Base-by-base conservation (phyloP, 306 rosid species). In the Dryas drummondii region DNA sequence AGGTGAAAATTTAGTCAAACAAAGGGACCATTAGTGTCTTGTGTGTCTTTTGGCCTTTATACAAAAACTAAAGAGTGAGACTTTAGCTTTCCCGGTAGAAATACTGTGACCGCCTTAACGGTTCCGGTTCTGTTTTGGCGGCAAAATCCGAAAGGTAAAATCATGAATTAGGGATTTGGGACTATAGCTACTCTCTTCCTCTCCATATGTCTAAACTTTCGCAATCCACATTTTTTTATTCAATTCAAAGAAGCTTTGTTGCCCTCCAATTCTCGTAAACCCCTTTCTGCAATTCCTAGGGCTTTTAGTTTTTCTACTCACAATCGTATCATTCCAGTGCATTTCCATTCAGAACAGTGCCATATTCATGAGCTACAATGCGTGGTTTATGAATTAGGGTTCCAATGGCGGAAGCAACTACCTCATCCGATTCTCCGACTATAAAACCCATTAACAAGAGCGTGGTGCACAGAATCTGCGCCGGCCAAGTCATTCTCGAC, bases 401-500 rank as follows among this genome's bases (percentile, higher is more conserved):
- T 74, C n/a, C 71, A 14, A 79, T 84, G 89, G 37, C 37, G 3
- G 86, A 80, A 66, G 76, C 78, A 17, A 71, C 82, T 15, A 78
- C 76, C 78, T 63, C 84, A 12, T 79, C 49, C 16, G 90, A 86
- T 76, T 80, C 88, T 8, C 84, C 83, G 16, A 57, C 66, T 0
- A 91, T 90, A 60, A 92, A 85, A 68, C 92, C 96, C 1, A 94
- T 94, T 12, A 86, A 80, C 61, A 94, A 89, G 70, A 83, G 85
- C 70, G 86, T 81, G 60, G 90, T 90, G 66, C 93, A 94, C 84
- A 74, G 93, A 76, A 94, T 94, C 71, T 91, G 97, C 75, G 79
- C 98, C 7, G 98, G 98, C 48, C 98, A 94, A 72, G 98, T 94
- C 15, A 94, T 94, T 79, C 81, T 90, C 13, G 97, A 94, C 84